phyloP scores from a whole-genome alignment of 345 rosid species.

The Lumnitzera littorea region DNA sequence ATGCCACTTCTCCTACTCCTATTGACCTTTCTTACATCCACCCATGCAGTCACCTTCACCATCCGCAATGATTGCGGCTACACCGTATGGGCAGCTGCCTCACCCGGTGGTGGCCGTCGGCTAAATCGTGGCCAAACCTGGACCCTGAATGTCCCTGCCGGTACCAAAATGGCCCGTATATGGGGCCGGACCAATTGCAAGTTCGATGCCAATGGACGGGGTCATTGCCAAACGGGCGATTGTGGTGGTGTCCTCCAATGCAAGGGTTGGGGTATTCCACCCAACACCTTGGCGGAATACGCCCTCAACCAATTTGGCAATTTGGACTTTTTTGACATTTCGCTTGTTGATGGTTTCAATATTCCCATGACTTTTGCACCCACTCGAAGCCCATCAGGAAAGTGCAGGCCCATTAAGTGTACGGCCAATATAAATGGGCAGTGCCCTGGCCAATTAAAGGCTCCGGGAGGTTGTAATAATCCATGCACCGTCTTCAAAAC shows the following conservation, averaged over 20 bases:
- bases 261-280: constrained; percentile 40
- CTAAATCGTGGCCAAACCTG: constrained; percentile 21
- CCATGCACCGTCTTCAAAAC: constrained; percentile 48
- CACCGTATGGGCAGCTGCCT: constrained; percentile 37
- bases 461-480: constrained; percentile 24
- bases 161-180: constrained; percentile 28
- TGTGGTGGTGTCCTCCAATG: constrained; percentile 43
- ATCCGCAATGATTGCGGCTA: constrained; percentile 24
- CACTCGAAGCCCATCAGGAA: constrained; percentile 12
- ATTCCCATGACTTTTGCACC: constrained; percentile 49
- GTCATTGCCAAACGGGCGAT: constrained; percentile 46
- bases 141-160: constrained; percentile 18
- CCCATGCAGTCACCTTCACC: constrained; percentile 18
- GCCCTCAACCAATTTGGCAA: constrained; percentile 45
- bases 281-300: constrained; percentile 53
- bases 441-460: constrained; percentile 37
- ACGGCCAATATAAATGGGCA: constrained; percentile 45
- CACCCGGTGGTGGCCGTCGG: constrained; percentile 35
- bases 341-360: constrained; percentile 44
- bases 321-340: constrained; percentile 42
- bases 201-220: constrained; percentile 20
- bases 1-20: neutral
- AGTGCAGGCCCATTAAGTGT: constrained; percentile 38
- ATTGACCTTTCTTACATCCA: constrained; percentile 8
- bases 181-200: constrained; percentile 33